Conservation (phyloP, 305 asterid genomes). For the Fraxinus albicans region DNA sequence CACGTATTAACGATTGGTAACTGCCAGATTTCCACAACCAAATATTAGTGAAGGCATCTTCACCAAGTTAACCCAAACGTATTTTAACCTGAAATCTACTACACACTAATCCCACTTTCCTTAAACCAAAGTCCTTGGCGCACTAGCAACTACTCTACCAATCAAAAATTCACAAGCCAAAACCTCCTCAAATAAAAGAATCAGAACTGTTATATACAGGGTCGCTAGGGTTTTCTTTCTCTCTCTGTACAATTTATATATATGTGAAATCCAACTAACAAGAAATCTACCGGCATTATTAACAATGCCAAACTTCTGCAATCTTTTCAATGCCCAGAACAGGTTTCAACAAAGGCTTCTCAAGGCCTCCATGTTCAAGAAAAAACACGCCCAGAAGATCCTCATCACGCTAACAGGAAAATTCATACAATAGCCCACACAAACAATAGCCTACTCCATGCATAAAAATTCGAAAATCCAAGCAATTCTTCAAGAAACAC, state of each 20-base stretch:
- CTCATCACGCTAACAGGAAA: not conserved
- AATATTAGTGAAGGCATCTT: not conserved
- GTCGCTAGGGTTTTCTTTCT: slow-evolving; percentile 6
- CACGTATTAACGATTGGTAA: not conserved
- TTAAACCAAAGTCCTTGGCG: not conserved
- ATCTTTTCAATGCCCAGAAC: not conserved
- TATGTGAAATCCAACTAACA: slow-evolving; percentile 8
- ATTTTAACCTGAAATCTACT: not conserved
- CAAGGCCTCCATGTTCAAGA: not conserved
- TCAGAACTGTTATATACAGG: slow-evolving; percentile 10
- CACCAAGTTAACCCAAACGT: not conserved
- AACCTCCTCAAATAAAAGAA: slow-evolving; percentile 16
- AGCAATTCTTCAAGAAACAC: slow-evolving; percentile 3
- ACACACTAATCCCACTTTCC: not conserved
- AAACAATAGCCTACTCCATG: not conserved
- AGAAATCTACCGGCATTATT: not conserved
- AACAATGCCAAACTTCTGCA: not conserved
- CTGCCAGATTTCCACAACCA: not conserved
- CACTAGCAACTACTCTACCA: not conserved
- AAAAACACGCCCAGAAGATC: slow-evolving; percentile 5
- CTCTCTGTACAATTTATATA: slow-evolving; percentile 7
- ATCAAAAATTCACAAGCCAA: not conserved
- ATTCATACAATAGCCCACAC: not conserved
- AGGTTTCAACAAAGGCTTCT: not conserved
- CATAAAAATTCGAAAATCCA: not conserved